These are phyloP conservation scores for Euphorbia schlechtendalii DNA, from an alignment of 441 rosid species.

Conservation along the genomic window DNA sequence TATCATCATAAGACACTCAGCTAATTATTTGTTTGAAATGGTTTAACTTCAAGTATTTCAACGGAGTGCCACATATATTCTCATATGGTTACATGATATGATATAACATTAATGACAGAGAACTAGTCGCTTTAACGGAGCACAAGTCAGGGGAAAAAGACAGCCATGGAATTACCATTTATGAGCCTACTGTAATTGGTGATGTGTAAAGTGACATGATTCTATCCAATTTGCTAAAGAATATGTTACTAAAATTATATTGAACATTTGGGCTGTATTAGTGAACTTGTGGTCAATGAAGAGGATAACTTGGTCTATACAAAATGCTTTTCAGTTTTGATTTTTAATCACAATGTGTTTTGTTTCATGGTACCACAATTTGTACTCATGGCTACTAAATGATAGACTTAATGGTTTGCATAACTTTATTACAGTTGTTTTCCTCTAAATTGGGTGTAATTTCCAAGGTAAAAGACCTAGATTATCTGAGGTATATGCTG, in stretches of 20 bases:
- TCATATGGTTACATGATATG: slow-evolving; percentile 10
- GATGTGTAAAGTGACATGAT: slow-evolving; percentile 67
- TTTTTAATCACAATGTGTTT: not conserved
- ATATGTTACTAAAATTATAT: not conserved
- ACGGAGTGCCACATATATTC: not conserved
- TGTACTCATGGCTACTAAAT: no score
- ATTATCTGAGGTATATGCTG: no score
- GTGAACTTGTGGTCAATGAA: not conserved
- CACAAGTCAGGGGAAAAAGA: slow-evolving; percentile 85
- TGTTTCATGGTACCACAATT: no score
- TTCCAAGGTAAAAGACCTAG: no score
- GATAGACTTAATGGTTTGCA: no score
- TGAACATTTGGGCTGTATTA: not conserved
- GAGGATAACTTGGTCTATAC: not conserved
- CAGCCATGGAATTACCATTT: slow-evolving; percentile 84
- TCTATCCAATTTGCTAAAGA: slow-evolving; percentile 35
- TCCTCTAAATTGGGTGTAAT: no score
- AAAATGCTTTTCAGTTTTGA: not conserved
- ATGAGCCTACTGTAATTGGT: slow-evolving; percentile 84
- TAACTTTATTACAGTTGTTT: no score
- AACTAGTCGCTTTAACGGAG: slow-evolving; percentile 55
- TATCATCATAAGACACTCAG: no score
- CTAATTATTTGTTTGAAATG: not conserved
- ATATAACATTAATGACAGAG: slow-evolving; percentile 22
- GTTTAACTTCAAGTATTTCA: slow-evolving; percentile 1